Percentiles rank a stretch among this genome's conserved stretches.
These are phyloP conservation scores for Trichosporon ovoides DNA, from an alignment of 1,284 basidiomycete species.

Conservation along the genomic window DNA sequence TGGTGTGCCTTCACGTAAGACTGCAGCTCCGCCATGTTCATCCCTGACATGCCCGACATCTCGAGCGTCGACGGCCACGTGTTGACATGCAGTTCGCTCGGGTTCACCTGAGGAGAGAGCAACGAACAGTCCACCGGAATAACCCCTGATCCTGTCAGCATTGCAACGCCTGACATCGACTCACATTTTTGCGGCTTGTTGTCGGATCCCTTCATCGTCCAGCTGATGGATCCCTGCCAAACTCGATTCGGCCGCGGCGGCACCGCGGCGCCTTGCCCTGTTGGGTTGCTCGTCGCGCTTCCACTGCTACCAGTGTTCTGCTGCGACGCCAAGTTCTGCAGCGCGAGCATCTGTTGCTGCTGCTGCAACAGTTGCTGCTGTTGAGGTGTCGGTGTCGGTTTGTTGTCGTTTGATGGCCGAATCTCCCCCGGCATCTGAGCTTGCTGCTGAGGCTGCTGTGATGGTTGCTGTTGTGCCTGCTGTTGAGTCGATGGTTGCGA, in stretches of 20 bases:
- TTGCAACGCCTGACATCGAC: neutral
- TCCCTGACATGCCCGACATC: conserved; percentile 16
- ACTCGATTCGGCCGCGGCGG: conserved; percentile 7
- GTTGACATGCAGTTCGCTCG: conserved; percentile 11
- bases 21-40: conserved; percentile 21
- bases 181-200: conserved; percentile 12
- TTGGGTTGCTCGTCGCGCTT: neutral
- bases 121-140: conserved; percentile 19
- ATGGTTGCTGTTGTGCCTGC: too few species aligned
- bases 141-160: conserved; percentile 12
- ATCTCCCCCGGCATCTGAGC: neutral
- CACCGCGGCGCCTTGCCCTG: neutral
- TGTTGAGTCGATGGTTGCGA: conserved; percentile 3
- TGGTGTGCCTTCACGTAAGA: conserved; percentile 18
- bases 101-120: conserved; percentile 10
- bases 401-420: neutral
- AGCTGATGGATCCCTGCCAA: conserved; percentile 21
- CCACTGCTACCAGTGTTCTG: conserved; percentile 5
- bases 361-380: conserved; percentile 8
- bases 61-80: conserved; percentile 21
- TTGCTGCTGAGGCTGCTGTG: conserved; percentile 3
- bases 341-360: conserved; percentile 11
- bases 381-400: conserved; percentile 7
- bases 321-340: conserved; percentile 9
- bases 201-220: conserved; percentile 13